Base-by-base conservation (phyloP, 208 protist species). In the Trypanosomatidae sp. region DNA sequence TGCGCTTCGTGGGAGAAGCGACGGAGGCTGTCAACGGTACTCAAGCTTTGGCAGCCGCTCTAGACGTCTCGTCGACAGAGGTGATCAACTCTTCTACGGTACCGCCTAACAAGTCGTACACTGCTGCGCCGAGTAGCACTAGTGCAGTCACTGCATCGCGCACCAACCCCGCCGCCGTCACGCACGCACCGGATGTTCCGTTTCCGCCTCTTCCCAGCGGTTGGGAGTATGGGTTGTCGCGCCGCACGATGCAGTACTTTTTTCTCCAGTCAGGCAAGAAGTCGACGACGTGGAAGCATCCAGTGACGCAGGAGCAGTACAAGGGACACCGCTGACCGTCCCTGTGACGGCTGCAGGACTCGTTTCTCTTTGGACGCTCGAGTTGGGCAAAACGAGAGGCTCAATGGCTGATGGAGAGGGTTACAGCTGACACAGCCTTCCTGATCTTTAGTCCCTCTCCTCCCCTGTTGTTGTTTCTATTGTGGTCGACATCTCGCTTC, bases 161-260 rank as follows among this genome's bases (percentile, higher is more conserved):
- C 39, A 12, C 2, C 25, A 36, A 3, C 44, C 4, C 64, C 44
- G 28, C 64, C 28, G 44, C 64, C 64, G 64, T 49, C 49, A 64
- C 46, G 33, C 71, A 70, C 58, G 47, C 69, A 28, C 43, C 76
- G n/a, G 65, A 39, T 19, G 56, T 80, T 39, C 76, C 76, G 8
- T 80, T 80, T 30, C 76, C 76, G 9, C 76, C 76, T 28, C 65
- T 80, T 66, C 76, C 76, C 5, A 58, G 52, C 22, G 76, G 66
- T 36, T 80, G 76, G 76, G 76, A 80, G 58, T 80, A 73, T 28
- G 76, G 76, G 0, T 39, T 80, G 65, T 80, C 76, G 39, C 69
- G 76, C 4, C 76, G 76, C 70, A 80, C 76, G 25, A 80, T 72
- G 70, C 70, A 80, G 64, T 80, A 76, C 76, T 80, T 76, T n/a